These are phyloP conservation scores for Serendipita vermifera DNA, from an alignment of 768 basidiomycete genomes.

Conservation along the genomic window DNA sequence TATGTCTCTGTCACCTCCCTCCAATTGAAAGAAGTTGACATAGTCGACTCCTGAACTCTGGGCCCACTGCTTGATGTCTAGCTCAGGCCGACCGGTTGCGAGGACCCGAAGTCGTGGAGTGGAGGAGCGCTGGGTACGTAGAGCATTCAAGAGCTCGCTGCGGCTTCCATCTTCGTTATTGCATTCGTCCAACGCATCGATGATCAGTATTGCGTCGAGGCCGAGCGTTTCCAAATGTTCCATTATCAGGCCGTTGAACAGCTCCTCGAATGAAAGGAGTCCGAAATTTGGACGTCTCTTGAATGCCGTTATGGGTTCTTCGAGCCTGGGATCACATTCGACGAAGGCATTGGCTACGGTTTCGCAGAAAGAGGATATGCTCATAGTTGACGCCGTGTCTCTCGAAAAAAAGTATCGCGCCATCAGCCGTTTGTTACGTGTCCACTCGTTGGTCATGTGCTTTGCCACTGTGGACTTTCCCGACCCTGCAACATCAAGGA, in stretches of 20 bases:
- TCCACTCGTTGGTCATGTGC: not conserved
- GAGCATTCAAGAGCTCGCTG: not conserved
- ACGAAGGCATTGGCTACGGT: not conserved
- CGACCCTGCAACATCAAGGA: not conserved
- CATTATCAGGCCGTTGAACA: not conserved
- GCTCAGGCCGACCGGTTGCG: not conserved
- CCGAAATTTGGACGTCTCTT: not conserved
- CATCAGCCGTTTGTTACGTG: not conserved
- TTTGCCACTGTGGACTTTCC: not conserved
- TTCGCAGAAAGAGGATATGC: not conserved
- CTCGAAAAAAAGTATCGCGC: not conserved
- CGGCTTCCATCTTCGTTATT: not conserved
- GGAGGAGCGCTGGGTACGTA: not conserved
- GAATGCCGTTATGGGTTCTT: not conserved
- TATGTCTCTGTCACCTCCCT: not conserved
- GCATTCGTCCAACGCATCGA: slow-evolving; percentile 1
- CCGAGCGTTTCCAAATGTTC: not conserved
- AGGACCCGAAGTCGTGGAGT: not conserved
- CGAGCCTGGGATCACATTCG: not conserved
- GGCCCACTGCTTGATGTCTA: not conserved
- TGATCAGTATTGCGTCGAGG: not conserved
- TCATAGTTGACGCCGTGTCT: not conserved
- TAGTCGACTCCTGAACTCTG: not conserved
- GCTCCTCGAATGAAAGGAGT: not conserved
- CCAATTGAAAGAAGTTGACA: not conserved